These are phyloP conservation scores for Globisporangium solare DNA, from an alignment of 352 stramenopile genomes.

Conservation along the genomic window DNA sequence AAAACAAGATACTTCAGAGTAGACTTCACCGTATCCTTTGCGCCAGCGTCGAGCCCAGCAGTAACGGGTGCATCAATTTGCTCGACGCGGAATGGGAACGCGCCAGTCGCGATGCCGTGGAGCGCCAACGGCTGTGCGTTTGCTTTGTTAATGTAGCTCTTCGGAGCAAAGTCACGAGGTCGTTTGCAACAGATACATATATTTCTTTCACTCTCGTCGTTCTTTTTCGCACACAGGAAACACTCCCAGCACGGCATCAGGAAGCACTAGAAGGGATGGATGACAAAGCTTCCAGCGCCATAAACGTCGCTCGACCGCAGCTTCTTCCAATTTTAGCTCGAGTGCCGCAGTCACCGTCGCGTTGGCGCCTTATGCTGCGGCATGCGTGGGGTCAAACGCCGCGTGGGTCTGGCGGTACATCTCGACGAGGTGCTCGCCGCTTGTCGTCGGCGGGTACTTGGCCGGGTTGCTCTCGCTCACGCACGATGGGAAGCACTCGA, in stretches of 20 bases:
- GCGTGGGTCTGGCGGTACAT: conserved; percentile 77
- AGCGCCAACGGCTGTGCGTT: conserved; percentile 11
- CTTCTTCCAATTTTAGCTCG: too few species aligned
- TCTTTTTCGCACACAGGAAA: conserved; percentile 13
- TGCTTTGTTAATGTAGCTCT: conserved; percentile 7
- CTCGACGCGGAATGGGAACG: conserved; percentile 6
- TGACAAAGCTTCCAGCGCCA: too few species aligned
- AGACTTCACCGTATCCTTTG: conserved; percentile 2
- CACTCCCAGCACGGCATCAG: conserved; percentile 4
- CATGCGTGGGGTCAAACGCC: conserved; percentile 28
- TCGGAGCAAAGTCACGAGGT: conserved; percentile 7
- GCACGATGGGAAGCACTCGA: conserved; percentile 60
- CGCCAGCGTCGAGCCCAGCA: conserved; percentile 1
- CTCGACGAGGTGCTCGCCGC: conserved; percentile 64
- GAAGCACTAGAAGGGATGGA: background rate
- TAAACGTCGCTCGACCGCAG: background rate
- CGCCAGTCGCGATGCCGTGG: conserved; percentile 6
- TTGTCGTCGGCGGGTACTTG: conserved; percentile 65
- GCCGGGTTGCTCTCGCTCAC: conserved; percentile 35
- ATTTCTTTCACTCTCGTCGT: conserved; percentile 4
- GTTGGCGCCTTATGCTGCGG: background rate
- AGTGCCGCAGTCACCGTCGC: too few species aligned
- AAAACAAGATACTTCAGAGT: background rate
- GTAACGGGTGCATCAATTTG: conserved; percentile 4
- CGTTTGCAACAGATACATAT: conserved; percentile 9